Conservation (phyloP, 768 basidiomycete species). For the Suillus spraguei region DNA sequence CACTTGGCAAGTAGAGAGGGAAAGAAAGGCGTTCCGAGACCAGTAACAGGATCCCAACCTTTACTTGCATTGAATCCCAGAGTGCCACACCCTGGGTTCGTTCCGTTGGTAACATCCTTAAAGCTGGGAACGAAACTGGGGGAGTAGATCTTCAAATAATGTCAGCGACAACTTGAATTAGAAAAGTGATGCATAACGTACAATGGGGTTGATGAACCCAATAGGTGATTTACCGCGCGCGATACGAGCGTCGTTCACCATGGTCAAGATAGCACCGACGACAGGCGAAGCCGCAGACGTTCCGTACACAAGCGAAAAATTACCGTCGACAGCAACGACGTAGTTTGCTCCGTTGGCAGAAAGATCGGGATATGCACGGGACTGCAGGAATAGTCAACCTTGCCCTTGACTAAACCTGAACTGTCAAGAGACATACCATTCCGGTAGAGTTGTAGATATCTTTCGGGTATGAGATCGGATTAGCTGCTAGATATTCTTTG, state of each 20-base stretch:
- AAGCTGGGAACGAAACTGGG: slow-evolving; percentile 43
- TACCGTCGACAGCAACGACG: slow-evolving; percentile 36
- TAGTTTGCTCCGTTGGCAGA: slow-evolving; percentile 53
- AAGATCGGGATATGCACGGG: slow-evolving; percentile 61
- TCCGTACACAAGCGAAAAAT: slow-evolving; percentile 45
- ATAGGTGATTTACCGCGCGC: slow-evolving; percentile 46
- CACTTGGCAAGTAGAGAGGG: slow-evolving; percentile 36
- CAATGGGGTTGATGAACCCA: slow-evolving; percentile 62
- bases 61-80: slow-evolving; percentile 30
- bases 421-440: slow-evolving; percentile 25
- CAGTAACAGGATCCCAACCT: slow-evolving; percentile 46
- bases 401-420: neutral
- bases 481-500: slow-evolving; percentile 40
- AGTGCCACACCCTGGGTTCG: slow-evolving; percentile 49
- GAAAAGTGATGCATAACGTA: slow-evolving; percentile 19
- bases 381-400: slow-evolving; percentile 34
- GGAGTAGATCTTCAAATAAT: slow-evolving; percentile 38
- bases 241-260: slow-evolving; percentile 64
- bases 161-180: slow-evolving; percentile 6
- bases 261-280: slow-evolving; percentile 59
- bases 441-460: slow-evolving; percentile 50
- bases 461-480: slow-evolving; percentile 43
- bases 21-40: slow-evolving; percentile 51
- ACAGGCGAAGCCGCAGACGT: slow-evolving; percentile 66
- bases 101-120: slow-evolving; percentile 51